Evolutionary conservation across 306 rosid species (phyloP).

Genomic region (Prosopis cineraria): DNA sequence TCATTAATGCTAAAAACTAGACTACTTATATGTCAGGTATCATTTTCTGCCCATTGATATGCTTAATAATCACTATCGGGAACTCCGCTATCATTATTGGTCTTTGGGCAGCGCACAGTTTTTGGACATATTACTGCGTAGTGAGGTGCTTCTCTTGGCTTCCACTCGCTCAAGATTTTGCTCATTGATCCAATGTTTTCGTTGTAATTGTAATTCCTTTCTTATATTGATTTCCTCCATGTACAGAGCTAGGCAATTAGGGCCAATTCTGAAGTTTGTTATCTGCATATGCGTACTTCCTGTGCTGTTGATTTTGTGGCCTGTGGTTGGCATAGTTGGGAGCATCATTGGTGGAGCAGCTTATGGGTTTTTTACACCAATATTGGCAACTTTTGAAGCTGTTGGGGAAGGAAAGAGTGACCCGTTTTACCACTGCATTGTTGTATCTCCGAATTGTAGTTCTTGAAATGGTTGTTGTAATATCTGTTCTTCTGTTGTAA

Average conservation of each 20-base stretch:
- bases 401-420: conserved; percentile 81
- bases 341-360: conserved; percentile 84
- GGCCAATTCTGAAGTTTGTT: conserved; percentile 76
- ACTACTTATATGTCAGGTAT: conserved; percentile 61
- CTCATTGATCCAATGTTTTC: conserved; percentile 11
- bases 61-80: conserved; percentile 76
- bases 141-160: conserved; percentile 60
- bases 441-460: conserved; percentile 48
- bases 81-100: conserved; percentile 71
- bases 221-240: conserved; percentile 32
- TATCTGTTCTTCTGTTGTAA: conserved; percentile 32
- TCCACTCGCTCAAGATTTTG: conserved; percentile 10
- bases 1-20: conserved; percentile 22
- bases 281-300: conserved; percentile 74
- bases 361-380: conserved; percentile 74
- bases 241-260: conserved; percentile 71
- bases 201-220: conserved; percentile 20
- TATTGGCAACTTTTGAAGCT: conserved; percentile 80
- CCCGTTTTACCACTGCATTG: conserved; percentile 63
- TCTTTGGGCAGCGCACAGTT: conserved; percentile 76
- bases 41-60: conserved; percentile 69
- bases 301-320: conserved; percentile 61
- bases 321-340: conserved; percentile 71
- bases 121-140: conserved; percentile 76
- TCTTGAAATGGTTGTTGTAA: conserved; percentile 19